A percentile compares a stretch with the other conserved stretches of the same genome.
These are phyloP conservation scores for Spatholobus suberectus DNA, from an alignment of 306 rosid genomes.

Conservation along the genomic window DNA sequence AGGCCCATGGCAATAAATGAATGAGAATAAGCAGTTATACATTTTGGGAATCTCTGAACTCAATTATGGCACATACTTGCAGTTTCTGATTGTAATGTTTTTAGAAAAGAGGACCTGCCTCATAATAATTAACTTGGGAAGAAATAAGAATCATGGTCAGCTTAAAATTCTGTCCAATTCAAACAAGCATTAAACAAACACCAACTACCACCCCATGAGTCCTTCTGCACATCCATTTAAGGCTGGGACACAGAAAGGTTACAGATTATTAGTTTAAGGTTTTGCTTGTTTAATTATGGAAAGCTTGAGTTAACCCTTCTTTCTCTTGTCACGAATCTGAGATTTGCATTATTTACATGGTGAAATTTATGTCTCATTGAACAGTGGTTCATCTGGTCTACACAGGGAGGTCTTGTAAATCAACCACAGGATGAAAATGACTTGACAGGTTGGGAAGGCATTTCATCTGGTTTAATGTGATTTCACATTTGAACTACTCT, in stretches of 20 bases:
- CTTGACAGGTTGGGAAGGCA: constrained; percentile 27
- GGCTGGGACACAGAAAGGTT: constrained; percentile 36
- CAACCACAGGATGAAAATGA: constrained; percentile 41
- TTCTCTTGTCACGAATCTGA: background rate
- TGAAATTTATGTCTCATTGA: background rate
- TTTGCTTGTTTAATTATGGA: constrained; percentile 36
- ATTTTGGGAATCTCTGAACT: constrained; percentile 42
- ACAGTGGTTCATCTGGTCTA: constrained; percentile 6
- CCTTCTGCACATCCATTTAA: constrained; percentile 48
- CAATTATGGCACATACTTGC: constrained; percentile 50
- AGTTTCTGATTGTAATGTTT: constrained; percentile 53
- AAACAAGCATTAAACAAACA: constrained; percentile 45
- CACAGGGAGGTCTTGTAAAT: constrained; percentile 39
- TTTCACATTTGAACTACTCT: constrained; percentile 42
- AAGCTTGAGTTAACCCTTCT: constrained; percentile 28
- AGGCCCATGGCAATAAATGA: constrained; percentile 54
- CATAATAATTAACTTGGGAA: constrained; percentile 29
- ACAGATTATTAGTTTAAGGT: constrained; percentile 22
- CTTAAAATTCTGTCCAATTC: constrained; percentile 38
- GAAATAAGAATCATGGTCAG: constrained; percentile 33
- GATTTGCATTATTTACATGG: constrained; percentile 1
- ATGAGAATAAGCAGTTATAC: constrained; percentile 43
- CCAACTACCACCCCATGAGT: constrained; percentile 45
- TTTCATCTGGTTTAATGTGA: constrained; percentile 45
- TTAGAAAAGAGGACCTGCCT: constrained; percentile 55